Percentiles rank a stretch among this genome's conserved stretches.
Conservation (phyloP, 192 early-diverging fungal species). For the Gorgonomyces haynaldii region DNA sequence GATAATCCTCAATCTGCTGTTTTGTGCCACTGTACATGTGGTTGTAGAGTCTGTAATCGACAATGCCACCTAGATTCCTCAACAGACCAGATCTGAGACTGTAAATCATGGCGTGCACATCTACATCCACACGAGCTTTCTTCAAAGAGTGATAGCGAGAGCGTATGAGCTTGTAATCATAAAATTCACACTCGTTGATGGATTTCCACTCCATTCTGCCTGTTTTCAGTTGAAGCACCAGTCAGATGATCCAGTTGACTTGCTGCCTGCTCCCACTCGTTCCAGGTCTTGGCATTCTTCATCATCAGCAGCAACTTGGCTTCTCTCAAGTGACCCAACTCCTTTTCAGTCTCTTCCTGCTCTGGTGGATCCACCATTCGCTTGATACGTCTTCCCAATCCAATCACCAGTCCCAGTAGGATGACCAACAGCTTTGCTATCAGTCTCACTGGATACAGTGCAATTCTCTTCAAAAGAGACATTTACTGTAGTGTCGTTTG, state of each 20-base stretch:
- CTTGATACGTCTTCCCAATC: slow-evolving; percentile 9
- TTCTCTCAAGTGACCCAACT: slow-evolving; percentile 15
- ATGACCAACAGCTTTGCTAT: too few relatives aligned
- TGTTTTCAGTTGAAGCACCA: too few relatives aligned
- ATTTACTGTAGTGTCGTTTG: slow-evolving; percentile 1
- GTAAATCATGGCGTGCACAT: neutral
- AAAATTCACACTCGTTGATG: too few relatives aligned
- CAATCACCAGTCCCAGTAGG: too few relatives aligned
- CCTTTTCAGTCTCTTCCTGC: slow-evolving; percentile 4
- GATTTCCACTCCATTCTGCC: too few relatives aligned
- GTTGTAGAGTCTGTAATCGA: slow-evolving; percentile 47
- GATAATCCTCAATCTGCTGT: slow-evolving; percentile 63
- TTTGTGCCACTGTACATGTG: slow-evolving; percentile 58
- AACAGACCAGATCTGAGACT: slow-evolving; percentile 35
- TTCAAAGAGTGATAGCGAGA: too few relatives aligned
- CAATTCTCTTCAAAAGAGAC: too few relatives aligned
- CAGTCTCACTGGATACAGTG: too few relatives aligned
- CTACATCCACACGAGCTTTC: too few relatives aligned
- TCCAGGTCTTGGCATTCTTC: slow-evolving; percentile 12
- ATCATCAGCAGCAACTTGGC: slow-evolving; percentile 55
- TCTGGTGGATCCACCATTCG: neutral
- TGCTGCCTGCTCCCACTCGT: neutral
- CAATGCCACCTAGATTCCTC: slow-evolving; percentile 62
- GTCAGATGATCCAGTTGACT: neutral
- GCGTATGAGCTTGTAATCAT: too few relatives aligned